Percentiles rank a stretch among this genome's conserved stretches.
Evolutionary conservation across 1,284 basidiomycete species (phyloP).

Genomic region (Grifola frondosa): DNA sequence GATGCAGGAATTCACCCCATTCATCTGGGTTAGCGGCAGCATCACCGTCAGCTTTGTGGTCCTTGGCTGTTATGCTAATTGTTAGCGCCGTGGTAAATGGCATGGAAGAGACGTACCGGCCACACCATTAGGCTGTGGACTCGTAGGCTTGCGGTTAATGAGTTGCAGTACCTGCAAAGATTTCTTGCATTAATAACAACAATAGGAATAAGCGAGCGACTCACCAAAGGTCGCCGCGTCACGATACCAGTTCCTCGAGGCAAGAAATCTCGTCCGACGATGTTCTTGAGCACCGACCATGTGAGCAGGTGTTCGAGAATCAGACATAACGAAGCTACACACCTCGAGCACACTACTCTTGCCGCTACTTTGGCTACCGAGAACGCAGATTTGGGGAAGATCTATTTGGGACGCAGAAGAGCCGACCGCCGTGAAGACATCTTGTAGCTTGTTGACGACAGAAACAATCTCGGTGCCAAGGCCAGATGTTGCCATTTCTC

Average conservation of each 20-base stretch:
- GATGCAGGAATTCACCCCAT: constrained; percentile 98
- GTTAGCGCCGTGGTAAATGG: not conserved
- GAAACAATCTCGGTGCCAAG: constrained; percentile 77
- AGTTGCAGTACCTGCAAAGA: constrained; percentile 83
- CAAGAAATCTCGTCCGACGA: constrained; percentile 95
- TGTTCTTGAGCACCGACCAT: constrained; percentile 62
- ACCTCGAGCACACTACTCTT: constrained; percentile 88
- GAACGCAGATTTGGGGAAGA: constrained; percentile 84
- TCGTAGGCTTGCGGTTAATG: constrained; percentile 73
- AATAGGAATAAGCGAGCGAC: constrained; percentile 26
- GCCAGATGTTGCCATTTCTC: constrained; percentile 52
- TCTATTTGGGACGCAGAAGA: constrained; percentile 74
- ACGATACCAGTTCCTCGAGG: constrained; percentile 98
- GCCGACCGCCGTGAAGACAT: constrained; percentile 83
- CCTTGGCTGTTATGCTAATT: constrained; percentile 15
- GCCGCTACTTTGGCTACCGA: constrained; percentile 84
- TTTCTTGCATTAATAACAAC: not conserved
- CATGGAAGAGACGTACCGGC: constrained; percentile 31
- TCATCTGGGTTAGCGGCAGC: constrained; percentile 85
- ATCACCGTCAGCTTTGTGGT: constrained; percentile 38
- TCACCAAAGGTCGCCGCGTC: constrained; percentile 87
- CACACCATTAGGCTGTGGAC: constrained; percentile 48
- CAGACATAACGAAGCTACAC: constrained; percentile 17
- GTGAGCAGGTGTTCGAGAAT: not conserved
- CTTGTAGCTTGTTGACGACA: constrained; percentile 82